phyloP scores from a whole-genome alignment of 2,329 filamentous ascomycete genomes.

The Stachybotrys chartarum region DNA sequence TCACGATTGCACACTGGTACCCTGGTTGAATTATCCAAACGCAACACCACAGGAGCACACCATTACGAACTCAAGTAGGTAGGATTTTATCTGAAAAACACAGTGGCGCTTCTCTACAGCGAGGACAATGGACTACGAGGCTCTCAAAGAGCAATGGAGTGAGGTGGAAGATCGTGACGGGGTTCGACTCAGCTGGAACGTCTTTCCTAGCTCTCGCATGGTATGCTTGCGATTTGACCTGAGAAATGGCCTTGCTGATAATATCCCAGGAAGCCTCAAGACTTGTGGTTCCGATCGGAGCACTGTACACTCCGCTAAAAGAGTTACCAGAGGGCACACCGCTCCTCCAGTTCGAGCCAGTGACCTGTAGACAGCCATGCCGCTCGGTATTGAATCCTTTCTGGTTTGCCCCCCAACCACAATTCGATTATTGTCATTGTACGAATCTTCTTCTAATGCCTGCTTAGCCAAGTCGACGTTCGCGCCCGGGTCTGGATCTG shows the following conservation, averaged over 20 bases:
- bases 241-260: background rate
- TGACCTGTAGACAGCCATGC: conserved; percentile 94
- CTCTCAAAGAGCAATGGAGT: conserved; percentile 90
- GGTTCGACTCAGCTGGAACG: conserved; percentile 95
- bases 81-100: background rate
- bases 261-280: conserved; percentile 73
- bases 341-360: conserved; percentile 88
- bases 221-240: conserved; percentile 37
- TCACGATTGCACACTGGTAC: background rate
- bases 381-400: conserved; percentile 94
- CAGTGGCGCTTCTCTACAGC: background rate
- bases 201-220: conserved; percentile 97
- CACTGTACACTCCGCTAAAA: conserved; percentile 91
- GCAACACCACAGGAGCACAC: background rate
- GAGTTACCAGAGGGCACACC: conserved; percentile 79
- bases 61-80: background rate
- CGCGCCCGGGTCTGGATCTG: conserved; percentile 83
- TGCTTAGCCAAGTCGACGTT: conserved; percentile 68
- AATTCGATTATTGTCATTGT: background rate
- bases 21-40: background rate
- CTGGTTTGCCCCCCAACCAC: conserved; percentile 51
- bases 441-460: conserved; percentile 13
- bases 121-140: conserved; percentile 76
- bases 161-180: conserved; percentile 96
- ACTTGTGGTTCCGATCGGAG: conserved; percentile 91